A percentile compares a stretch with the other conserved stretches of the same genome.
These are phyloP conservation scores for Erodium moschatum DNA, from an alignment of 441 rosid species.

Conservation along the genomic window DNA sequence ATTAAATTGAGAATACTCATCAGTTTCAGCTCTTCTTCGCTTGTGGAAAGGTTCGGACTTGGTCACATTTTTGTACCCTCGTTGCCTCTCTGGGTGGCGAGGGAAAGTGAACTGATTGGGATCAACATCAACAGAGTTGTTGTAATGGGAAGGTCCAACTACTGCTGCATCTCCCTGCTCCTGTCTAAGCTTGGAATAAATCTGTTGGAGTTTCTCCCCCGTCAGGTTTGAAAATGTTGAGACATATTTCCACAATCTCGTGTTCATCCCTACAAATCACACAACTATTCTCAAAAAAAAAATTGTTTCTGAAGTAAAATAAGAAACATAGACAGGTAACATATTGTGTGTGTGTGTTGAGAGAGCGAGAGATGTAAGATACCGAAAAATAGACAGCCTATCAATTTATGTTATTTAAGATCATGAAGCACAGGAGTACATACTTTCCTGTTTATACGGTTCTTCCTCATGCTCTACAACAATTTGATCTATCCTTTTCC, in stretches of 20 bases:
- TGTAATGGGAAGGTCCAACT: too few species aligned
- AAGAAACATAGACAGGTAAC: neutral
- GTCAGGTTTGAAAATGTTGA: slow-evolving; percentile 87
- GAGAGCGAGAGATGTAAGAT: too few species aligned
- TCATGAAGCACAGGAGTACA: slow-evolving; percentile 24
- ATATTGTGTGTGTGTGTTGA: too few species aligned
- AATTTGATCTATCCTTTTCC: slow-evolving; percentile 69
- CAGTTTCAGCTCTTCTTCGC: slow-evolving; percentile 58
- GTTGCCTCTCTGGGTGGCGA: slow-evolving; percentile 42
- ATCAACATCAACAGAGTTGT: slow-evolving; percentile 23
- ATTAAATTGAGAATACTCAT: slow-evolving; percentile 34
- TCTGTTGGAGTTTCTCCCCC: slow-evolving; percentile 82
- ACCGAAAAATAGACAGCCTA: too few species aligned
- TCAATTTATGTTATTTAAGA: neutral
- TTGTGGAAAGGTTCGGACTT: slow-evolving; percentile 38
- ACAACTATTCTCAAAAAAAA: neutral
- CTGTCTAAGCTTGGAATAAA: slow-evolving; percentile 64
- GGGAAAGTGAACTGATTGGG: slow-evolving; percentile 33
- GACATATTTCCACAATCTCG: slow-evolving; percentile 87
- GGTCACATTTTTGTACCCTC: slow-evolving; percentile 39
- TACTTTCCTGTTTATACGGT: slow-evolving; percentile 76
- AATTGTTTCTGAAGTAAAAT: neutral
- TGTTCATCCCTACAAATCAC: slow-evolving; percentile 63
- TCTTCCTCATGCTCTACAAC: slow-evolving; percentile 63
- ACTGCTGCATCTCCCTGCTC: slow-evolving; percentile 63